A percentile compares a stretch with the other conserved stretches of the same genome.
phyloP scores from a whole-genome alignment of 768 basidiomycete genomes.

The Aureoboletus auriporus region DNA sequence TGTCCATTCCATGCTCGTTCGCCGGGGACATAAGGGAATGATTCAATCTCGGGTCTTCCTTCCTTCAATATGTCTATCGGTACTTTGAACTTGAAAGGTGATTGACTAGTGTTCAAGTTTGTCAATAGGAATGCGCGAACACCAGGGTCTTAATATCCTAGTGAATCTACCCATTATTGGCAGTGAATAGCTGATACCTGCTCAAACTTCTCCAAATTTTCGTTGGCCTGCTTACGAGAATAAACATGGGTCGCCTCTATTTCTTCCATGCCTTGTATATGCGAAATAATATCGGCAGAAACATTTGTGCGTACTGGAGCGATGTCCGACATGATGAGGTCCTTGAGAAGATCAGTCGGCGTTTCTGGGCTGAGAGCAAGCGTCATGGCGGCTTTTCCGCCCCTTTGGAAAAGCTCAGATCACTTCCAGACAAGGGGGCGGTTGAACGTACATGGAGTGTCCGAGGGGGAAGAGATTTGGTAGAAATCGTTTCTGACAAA shows the following conservation, averaged over 20 bases:
- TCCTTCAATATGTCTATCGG: constrained; percentile 64
- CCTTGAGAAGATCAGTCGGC: constrained; percentile 39
- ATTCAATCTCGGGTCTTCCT: constrained; percentile 65
- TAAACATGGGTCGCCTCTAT: constrained; percentile 58
- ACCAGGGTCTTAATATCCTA: constrained; percentile 52
- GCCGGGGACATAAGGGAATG: constrained; percentile 68
- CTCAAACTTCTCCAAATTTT: constrained; percentile 58
- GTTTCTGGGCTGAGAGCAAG: constrained; percentile 49
- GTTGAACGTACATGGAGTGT: constrained; percentile 77
- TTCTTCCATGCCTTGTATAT: constrained; percentile 69
- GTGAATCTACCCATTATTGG: constrained; percentile 2
- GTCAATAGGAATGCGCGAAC: constrained; percentile 85
- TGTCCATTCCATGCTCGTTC: constrained; percentile 53
- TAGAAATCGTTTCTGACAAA: constrained; percentile 57
- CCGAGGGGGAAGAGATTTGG: constrained; percentile 72
- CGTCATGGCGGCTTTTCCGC: constrained; percentile 80
- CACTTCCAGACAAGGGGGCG: not conserved
- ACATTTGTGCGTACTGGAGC: constrained; percentile 58
- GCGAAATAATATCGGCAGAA: constrained; percentile 61
- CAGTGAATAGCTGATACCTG: constrained; percentile 36
- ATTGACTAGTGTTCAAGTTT: constrained; percentile 50
- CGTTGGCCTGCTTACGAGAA: constrained; percentile 67
- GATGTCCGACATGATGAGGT: constrained; percentile 79
- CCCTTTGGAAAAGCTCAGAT: constrained; percentile 44
- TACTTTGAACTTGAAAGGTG: constrained; percentile 60